Evolutionary conservation across 768 basidiomycete species (phyloP), one percentile per base, ranked within the genome.

Genomic region (Pisolithus sp.): DNA sequence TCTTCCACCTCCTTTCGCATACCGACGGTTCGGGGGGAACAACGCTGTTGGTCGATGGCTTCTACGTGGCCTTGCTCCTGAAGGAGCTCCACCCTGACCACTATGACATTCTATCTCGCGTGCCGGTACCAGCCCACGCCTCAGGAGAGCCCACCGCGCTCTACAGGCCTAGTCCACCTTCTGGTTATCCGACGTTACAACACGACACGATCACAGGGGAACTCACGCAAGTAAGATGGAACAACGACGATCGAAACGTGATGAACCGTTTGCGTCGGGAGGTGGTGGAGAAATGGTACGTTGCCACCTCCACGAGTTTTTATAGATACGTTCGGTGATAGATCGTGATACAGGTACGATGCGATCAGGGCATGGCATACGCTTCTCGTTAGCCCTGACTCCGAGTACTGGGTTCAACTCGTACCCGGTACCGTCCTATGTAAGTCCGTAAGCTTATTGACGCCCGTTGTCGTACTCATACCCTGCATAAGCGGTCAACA

Each of bases 41-140:
- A 3, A 90, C 90, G 4, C 77, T 97, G n/a, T 84, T 98, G 40
- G 92, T 97, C 13, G 95, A 99, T 62, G 94, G 92, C 23, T 96
- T 96, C 75, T 88, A 94, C 63, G 86, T 84, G 49, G 94, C 95
- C 1, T 83, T 84, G 1, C 75, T 89, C 50, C 76, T 98, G 20
- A 80, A 81, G 46, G 77, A 83, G 49, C 73, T 84, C 21, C 73
- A 92, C 59, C 91, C 93, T 0, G 74, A 79, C 0, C 76, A 78
- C 2, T 93, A 93, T 68, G 68, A 70, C 4, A 67, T 88, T 6
- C 77, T 98, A 10, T 82, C 90, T 0, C 69, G 72, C 9, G 67
- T 90, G 4, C 77, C 78, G 0, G 74, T 95, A 21, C 83, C 90
- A 0, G 80, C 89, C 0, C 94, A 98, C 59, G 93, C 96, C 2